Conservation (phyloP, 2,329 filamentous ascomycete genomes). For the Curvularia sp. region DNA sequence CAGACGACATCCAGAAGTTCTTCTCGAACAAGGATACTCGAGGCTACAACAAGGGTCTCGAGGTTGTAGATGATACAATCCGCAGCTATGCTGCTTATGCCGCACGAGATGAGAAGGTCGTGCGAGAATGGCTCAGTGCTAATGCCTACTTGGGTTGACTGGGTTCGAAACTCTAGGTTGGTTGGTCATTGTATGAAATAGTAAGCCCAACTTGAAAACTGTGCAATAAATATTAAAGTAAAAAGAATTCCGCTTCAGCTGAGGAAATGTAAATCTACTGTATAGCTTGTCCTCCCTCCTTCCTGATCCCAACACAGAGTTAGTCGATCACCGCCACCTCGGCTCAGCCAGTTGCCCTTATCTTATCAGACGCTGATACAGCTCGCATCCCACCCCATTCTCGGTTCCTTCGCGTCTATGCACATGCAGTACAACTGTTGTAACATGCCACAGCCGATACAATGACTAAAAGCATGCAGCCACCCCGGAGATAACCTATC, state of each 20-base stretch:
- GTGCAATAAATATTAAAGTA: not conserved
- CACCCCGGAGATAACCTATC: slow-evolving; percentile 6
- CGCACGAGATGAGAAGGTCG: slow-evolving; percentile 72
- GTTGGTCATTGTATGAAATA: not conserved
- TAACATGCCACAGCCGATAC: not conserved
- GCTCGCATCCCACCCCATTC: slow-evolving; percentile 7
- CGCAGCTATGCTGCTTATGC: slow-evolving; percentile 83
- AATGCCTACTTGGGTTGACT: slow-evolving; percentile 60
- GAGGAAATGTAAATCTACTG: not conserved
- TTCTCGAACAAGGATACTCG: slow-evolving; percentile 86
- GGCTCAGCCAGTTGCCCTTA: slow-evolving; percentile 4
- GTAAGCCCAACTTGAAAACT: not conserved
- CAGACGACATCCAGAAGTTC: slow-evolving; percentile 81
- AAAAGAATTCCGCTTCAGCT: not conserved
- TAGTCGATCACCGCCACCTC: not conserved
- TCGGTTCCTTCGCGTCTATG: slow-evolving; percentile 12
- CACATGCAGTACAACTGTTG: slow-evolving; percentile 2
- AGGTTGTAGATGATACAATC: slow-evolving; percentile 85
- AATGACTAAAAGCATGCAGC: slow-evolving; percentile 5
- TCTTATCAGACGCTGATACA: slow-evolving; percentile 11
- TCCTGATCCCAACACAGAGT: not conserved
- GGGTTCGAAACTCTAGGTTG: not conserved
- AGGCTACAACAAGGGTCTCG: slow-evolving; percentile 84
- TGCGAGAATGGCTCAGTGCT: slow-evolving; percentile 79
- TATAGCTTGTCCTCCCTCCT: not conserved